Evolutionary conservation across 129 eudicot genomes (phyloP).

Genomic region (Smallanthus sonchifolius): DNA sequence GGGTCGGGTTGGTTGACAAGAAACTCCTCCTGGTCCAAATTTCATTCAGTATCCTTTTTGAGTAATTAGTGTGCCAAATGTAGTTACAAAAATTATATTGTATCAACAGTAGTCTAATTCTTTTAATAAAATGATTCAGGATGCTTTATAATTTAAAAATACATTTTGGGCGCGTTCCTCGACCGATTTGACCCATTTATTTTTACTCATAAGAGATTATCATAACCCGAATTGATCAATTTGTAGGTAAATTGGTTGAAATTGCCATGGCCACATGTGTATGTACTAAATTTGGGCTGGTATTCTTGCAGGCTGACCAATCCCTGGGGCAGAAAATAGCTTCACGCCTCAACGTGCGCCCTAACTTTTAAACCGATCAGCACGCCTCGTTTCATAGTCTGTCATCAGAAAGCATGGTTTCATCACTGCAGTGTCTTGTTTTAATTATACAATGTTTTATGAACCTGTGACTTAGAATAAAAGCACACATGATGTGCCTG

Average conservation of each 20-base stretch:
- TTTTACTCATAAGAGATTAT: neutral
- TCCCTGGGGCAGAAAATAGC: constrained; percentile 74
- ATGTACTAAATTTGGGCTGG: neutral
- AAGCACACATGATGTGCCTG: neutral
- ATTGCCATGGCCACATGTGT: neutral
- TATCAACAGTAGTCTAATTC: no score
- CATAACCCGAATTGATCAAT: neutral
- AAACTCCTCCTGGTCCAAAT: no score
- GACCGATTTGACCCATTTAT: neutral
- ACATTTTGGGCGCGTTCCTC: no score
- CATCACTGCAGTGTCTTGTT: neutral
- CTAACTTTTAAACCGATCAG: constrained; percentile 40
- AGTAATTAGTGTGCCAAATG: no score
- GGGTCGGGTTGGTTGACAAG: no score
- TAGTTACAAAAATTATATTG: no score
- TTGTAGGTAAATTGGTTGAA: neutral
- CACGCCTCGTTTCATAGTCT: neutral
- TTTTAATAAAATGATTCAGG: no score
- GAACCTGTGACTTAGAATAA: constrained; percentile 6
- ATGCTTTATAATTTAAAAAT: no score
- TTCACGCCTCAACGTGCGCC: constrained; percentile 60
- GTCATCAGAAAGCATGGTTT: neutral
- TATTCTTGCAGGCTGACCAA: constrained; percentile 51
- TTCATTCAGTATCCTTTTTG: no score
- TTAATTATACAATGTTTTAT: neutral